Base-by-base conservation (phyloP, 2,329 filamentous ascomycete genomes). In the Aphanocladium album region DNA sequence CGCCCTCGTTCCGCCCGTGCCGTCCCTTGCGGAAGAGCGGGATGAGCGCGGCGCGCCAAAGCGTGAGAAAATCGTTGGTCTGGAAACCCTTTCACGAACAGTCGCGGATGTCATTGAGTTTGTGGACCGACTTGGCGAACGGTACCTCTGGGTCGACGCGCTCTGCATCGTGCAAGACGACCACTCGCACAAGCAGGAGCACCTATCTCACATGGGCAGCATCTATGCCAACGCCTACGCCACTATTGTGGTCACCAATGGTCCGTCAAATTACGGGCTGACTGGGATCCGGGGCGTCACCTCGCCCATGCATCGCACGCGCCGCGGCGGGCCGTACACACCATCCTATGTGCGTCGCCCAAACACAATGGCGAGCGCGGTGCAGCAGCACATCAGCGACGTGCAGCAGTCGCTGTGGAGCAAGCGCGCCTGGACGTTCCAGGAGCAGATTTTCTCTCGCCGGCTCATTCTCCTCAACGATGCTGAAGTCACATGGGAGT, bases 141-240 rank as follows among this genome's bases (percentile, higher is more conserved):
- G 47, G 14, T 54, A 62, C 11, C 46, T 67, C 19, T 67, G 65
- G 65, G 63, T 66, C 25, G 65, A 67, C 43, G 62, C 61, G 33
- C 62, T 67, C 17, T 66, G 65, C 50, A 67, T 67, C 19, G 57
- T 64, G 25, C 64, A 65, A 35, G 60, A 62, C 59, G 62, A 64
- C 37, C 56, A 60, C 17, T 46, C 50, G 4, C 61, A 63, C 45
- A 63, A 61, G 64, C 60, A 55, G 37, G 50, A 45, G 35, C 62
- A 65, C 45, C 57, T 63, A 6, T 39, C 63, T 12, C 62, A 58
- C 45, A 64, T 65, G 62, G 62, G 58, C 9, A 54, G 58, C 33
- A 58, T 65, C 33, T 65, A 65, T 47, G 50, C 61, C 47, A 60
- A 60, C 37, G 49, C 47, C 27, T 53, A 53, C 57, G 57, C 57